phyloP scores from a whole-genome alignment of 1,139 yeast genomes.

The Debaryomyces robertsiae region DNA sequence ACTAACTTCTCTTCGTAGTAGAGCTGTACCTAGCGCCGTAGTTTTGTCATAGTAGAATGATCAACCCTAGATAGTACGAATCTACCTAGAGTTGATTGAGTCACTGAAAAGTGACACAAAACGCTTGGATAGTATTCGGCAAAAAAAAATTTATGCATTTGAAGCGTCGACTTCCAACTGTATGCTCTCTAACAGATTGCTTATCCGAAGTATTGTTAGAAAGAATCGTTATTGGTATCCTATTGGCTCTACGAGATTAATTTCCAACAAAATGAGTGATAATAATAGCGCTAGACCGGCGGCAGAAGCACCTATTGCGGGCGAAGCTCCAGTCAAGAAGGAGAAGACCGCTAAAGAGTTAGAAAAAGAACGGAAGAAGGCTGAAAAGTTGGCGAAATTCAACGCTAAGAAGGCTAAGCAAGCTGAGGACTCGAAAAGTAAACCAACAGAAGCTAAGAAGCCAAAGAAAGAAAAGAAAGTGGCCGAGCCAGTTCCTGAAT shows the following conservation, averaged over 20 bases:
- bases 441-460: constrained; percentile 52
- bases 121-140: neutral
- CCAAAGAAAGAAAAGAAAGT: constrained; percentile 72
- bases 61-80: no score
- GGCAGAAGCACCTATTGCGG: constrained; percentile 14
- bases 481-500: constrained; percentile 77
- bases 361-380: constrained; percentile 94
- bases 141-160: constrained; percentile 8
- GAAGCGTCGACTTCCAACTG: constrained; percentile 12
- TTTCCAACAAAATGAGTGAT: constrained; percentile 18
- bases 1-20: no score
- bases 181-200: constrained; percentile 26
- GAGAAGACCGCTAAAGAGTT: constrained; percentile 72
- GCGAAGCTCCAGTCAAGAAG: constrained; percentile 26
- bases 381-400: constrained; percentile 94
- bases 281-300: constrained; percentile 13
- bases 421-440: constrained; percentile 45
- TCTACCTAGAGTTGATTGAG: no score
- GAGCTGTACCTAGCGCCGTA: no score
- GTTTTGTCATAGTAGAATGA: no score
- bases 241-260: constrained; percentile 10
- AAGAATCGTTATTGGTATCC: constrained; percentile 11
- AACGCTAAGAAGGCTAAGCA: constrained; percentile 89
- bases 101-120: constrained; percentile 7
- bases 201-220: constrained; percentile 17